Base-by-base conservation (phyloP, 2,329 filamentous ascomycete species). In the Cadophora sp. region DNA sequence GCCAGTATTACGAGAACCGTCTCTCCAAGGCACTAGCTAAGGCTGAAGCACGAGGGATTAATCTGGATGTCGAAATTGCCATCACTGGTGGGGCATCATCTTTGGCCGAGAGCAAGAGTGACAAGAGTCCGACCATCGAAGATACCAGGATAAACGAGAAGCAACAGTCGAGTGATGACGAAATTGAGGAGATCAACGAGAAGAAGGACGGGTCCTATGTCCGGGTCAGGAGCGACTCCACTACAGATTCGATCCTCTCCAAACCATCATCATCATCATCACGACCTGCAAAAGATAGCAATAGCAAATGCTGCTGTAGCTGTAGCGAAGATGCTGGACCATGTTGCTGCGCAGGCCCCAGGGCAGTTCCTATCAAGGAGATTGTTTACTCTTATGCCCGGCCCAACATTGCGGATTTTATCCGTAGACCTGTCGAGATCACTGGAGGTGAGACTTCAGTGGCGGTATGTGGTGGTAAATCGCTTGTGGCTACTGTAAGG, bases 371-470 rank as follows among this genome's bases (percentile, higher is more conserved):
- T 9, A 43, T 20, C 43, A 67, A 58, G 41, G 24, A 65, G 30
- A 69, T 6, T 74, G 75, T 64, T 11, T 73, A 70, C 50, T 47
- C 68, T 3, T 68, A 65, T 39, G 39, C 62, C 4, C 78, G 87
- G 7, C 85, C 86, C 0, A 81, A 87, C 69, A 79, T 89, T 1
- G 81, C 81, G 47, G 74, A 76, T 0, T 82, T 87, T 65, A 84
- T 89, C 58, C 79, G 85, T 8, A 75, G 74, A 6, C 81, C 86
- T 0, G 85, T 89, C 9, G 87, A 89, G 77, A 80, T 80, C 0
- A 85, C 86, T 1, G 84, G 83, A 66, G 87, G 87, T 30, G 87
- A 89, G 78, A 88, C 86, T n/a, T 83, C 83, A 0, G 83, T 89
- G 0, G 83, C 87, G 0, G 87, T 88, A 0, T 89, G 87, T 68